Percentiles rank a stretch among this genome's conserved stretches.
Evolutionary conservation across 2,329 filamentous ascomycete genomes (phyloP).

Genomic region (Exserohilum turcica): DNA sequence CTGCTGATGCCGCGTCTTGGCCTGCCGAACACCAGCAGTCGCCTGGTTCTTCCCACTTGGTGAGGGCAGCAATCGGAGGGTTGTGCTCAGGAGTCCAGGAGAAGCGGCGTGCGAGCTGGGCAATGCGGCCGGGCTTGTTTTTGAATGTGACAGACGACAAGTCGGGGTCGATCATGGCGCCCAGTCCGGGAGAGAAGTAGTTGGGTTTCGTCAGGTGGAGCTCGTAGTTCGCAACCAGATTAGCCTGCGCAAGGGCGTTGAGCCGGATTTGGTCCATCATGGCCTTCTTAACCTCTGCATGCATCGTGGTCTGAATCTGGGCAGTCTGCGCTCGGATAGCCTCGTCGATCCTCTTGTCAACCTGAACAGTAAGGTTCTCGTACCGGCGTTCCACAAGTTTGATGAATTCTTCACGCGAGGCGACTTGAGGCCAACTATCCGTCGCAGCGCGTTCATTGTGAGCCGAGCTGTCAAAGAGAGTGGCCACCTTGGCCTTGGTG

Average conservation of each 20-base stretch:
- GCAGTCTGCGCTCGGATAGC: constrained; percentile 23
- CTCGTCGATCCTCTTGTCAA: constrained; percentile 35
- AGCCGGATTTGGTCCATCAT: constrained; percentile 39
- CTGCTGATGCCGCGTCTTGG: constrained; percentile 52
- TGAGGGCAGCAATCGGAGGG: constrained; percentile 63
- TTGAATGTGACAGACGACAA: constrained; percentile 61
- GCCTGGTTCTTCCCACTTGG: constrained; percentile 75
- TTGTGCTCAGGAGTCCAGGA: constrained; percentile 32
- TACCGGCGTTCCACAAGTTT: constrained; percentile 36
- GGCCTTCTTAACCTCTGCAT: constrained; percentile 38
- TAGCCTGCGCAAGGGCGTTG: constrained; percentile 39
- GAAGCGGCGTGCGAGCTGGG: constrained; percentile 12
- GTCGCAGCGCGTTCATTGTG: constrained; percentile 7
- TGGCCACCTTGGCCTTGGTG: constrained; percentile 53
- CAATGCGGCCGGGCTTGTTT: constrained; percentile 17
- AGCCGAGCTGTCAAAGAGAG: constrained; percentile 25
- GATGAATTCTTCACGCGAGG: constrained; percentile 59
- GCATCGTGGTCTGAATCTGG: constrained; percentile 21
- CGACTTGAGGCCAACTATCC: constrained; percentile 21
- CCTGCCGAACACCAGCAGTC: constrained; percentile 82
- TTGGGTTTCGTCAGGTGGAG: constrained; percentile 62
- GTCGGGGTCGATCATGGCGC: constrained; percentile 66
- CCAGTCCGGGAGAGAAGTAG: constrained; percentile 70
- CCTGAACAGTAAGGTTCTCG: constrained; percentile 20
- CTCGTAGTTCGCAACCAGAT: constrained; percentile 40